Conservation (phyloP, 805 yeast genomes). For the Peterozyma xylosa region DNA sequence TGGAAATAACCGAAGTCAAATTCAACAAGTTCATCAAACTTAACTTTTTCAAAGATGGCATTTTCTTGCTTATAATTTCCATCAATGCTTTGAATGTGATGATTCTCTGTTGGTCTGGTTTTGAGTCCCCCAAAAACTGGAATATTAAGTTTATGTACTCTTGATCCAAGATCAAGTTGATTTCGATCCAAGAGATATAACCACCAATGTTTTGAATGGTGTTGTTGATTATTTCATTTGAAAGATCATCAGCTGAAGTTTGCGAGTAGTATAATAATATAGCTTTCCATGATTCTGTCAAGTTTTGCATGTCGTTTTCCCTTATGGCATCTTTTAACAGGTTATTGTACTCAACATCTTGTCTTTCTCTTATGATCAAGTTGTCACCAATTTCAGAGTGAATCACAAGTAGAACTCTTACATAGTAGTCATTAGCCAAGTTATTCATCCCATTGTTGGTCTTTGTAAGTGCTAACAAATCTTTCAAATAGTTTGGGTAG, state of each 20-base stretch:
- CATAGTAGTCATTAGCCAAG: conserved; percentile 59
- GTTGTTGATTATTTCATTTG: conserved; percentile 44
- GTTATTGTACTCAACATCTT: conserved; percentile 56
- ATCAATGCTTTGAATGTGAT: conserved; percentile 49
- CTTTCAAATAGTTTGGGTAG: conserved; percentile 46
- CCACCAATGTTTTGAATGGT: conserved; percentile 67
- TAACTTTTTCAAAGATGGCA: conserved; percentile 48
- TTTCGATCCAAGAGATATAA: conserved; percentile 91
- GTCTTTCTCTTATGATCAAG: conserved; percentile 63
- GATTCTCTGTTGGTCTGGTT: conserved; percentile 33
- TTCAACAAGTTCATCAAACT: conserved; percentile 64
- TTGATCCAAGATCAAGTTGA: conserved; percentile 59
- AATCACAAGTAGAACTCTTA: conserved; percentile 64
- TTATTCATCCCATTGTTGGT: conserved; percentile 23
- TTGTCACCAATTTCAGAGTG: conserved; percentile 95
- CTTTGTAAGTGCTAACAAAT: conserved; percentile 31
- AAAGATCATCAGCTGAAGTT: conserved; percentile 15
- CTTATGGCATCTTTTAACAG: conserved; percentile 78
- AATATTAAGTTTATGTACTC: conserved; percentile 52
- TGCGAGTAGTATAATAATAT: conserved; percentile 33
- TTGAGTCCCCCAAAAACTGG: conserved; percentile 34
- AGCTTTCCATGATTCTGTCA: conserved; percentile 63
- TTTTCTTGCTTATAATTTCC: conserved; percentile 50
- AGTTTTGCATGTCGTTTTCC: conserved; percentile 57
- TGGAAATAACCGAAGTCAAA: conserved; percentile 45